These are phyloP conservation scores for Cercospora zeae-maydis DNA, from an alignment of 2,329 filamentous ascomycete species.

Conservation along the genomic window DNA sequence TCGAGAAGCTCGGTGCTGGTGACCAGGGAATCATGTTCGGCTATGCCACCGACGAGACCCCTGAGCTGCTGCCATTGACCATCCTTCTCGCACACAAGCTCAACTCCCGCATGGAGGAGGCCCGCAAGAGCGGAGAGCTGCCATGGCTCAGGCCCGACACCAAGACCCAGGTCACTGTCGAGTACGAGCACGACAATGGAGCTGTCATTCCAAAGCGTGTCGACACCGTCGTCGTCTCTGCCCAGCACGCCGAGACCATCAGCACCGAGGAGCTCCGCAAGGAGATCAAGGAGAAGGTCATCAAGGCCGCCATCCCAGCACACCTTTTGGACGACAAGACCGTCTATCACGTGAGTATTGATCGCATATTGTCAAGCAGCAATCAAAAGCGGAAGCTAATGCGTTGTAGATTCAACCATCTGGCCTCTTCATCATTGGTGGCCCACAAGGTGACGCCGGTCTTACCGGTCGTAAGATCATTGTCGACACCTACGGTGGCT, in stretches of 20 bases:
- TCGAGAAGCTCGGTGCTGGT: slow-evolving; percentile 97
- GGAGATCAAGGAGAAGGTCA: slow-evolving; percentile 95
- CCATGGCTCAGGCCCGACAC: slow-evolving; percentile 97
- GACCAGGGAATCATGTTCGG: slow-evolving; percentile 99
- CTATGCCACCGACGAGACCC: slow-evolving; percentile 98
- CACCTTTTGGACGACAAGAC: slow-evolving; percentile 91
- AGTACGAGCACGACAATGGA: slow-evolving; percentile 95
- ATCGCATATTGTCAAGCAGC: not conserved
- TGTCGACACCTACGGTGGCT: slow-evolving; percentile 99
- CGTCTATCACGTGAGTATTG: slow-evolving; percentile 76
- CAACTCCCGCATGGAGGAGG: slow-evolving; percentile 88
- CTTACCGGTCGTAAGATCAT: slow-evolving; percentile 99
- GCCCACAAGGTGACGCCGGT: slow-evolving; percentile 97
- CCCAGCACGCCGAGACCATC: slow-evolving; percentile 87
- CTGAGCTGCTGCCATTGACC: slow-evolving; percentile 92
- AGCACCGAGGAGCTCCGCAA: slow-evolving; percentile 87
- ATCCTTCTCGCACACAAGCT: slow-evolving; percentile 94
- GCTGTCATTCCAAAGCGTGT: slow-evolving; percentile 89
- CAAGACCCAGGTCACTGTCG: slow-evolving; percentile 98
- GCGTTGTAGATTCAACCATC: slow-evolving; percentile 80
- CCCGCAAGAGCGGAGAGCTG: slow-evolving; percentile 79
- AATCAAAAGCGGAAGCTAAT: not conserved
- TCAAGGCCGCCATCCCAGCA: slow-evolving; percentile 88
- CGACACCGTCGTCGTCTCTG: slow-evolving; percentile 94
- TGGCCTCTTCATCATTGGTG: slow-evolving; percentile 97